Conservation (phyloP, 805 yeast genomes). For the Cyberlindnera samutprakarnensis region DNA sequence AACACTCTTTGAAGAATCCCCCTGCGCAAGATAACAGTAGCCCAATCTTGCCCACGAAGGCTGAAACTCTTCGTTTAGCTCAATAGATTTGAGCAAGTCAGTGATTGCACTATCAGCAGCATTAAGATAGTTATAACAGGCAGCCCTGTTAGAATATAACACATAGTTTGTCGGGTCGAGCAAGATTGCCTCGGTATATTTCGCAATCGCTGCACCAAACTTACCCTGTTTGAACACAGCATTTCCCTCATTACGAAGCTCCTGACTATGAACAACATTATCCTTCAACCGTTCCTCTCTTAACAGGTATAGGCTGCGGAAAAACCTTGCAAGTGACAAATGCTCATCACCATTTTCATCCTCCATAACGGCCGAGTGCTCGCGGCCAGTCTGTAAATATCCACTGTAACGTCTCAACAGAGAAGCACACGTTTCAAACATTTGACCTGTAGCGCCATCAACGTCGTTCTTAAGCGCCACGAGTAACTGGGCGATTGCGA, state of each 20-base stretch:
- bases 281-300: constrained; percentile 1
- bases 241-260: constrained; percentile 15
- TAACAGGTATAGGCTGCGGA: constrained; percentile 9
- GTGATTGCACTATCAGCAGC: constrained; percentile 28
- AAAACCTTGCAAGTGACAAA: constrained; percentile 7
- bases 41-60: constrained; percentile 34
- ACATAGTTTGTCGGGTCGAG: constrained; percentile 27
- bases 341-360: constrained; percentile 15
- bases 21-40: constrained; percentile 27
- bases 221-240: constrained; percentile 9
- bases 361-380: constrained; percentile 6
- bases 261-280: constrained; percentile 5
- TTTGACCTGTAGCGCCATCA: constrained; percentile 1
- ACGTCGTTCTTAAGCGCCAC: constrained; percentile 3
- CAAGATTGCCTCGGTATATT: constrained; percentile 29
- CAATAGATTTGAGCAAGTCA: constrained; percentile 27
- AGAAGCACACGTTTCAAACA: constrained; percentile 3
- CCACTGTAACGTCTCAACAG: constrained; percentile 12
- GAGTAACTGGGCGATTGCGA: constrained; percentile 12
- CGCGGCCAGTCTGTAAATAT: constrained; percentile 6
- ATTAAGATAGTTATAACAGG: constrained; percentile 29
- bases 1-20: constrained; percentile 29
- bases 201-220: constrained; percentile 25
- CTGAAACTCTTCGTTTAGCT: constrained; percentile 26
- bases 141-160: constrained; percentile 33